Conservation (phyloP, 2,329 filamentous ascomycete genomes). For the Grosmannia huntii region DNA sequence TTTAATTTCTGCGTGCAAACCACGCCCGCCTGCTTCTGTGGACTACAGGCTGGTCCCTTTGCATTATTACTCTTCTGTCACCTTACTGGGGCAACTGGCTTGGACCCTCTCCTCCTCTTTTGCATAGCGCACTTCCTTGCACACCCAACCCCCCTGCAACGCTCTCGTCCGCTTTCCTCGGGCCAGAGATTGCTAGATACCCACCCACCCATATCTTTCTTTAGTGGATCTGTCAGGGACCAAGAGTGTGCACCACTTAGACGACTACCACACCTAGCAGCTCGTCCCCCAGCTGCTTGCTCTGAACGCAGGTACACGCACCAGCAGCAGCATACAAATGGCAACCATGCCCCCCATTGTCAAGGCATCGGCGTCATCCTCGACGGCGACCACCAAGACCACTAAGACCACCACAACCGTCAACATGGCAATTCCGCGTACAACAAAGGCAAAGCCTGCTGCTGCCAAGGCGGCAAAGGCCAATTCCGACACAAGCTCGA, state of each 20-base stretch:
- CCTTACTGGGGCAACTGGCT: constrained; percentile 9
- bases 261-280: constrained; percentile 11
- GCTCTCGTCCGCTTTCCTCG: constrained; percentile 28
- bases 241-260: constrained; percentile 3
- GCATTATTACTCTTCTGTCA: constrained; percentile 4
- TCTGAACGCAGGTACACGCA: constrained; percentile 3
- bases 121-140: constrained; percentile 22
- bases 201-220: constrained; percentile 10
- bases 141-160: background rate
- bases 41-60: constrained; percentile 9
- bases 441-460: constrained; percentile 44
- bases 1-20: constrained; percentile 11
- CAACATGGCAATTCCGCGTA: constrained; percentile 50
- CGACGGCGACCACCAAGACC: constrained; percentile 5
- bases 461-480: constrained; percentile 21
- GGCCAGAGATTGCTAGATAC: constrained; percentile 15
- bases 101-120: constrained; percentile 4
- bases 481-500: constrained; percentile 23
- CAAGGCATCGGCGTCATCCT: constrained; percentile 19
- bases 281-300: constrained; percentile 11
- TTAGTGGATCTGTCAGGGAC: constrained; percentile 5
- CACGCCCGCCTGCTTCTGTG: background rate
- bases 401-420: constrained; percentile 27
- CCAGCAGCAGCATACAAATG: constrained; percentile 39
- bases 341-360: constrained; percentile 49